Percentiles rank a stretch among this genome's conserved stretches.
These are phyloP conservation scores for Prototheca cutis DNA, from an alignment of 163 green algal genomes.

Conservation along the genomic window DNA sequence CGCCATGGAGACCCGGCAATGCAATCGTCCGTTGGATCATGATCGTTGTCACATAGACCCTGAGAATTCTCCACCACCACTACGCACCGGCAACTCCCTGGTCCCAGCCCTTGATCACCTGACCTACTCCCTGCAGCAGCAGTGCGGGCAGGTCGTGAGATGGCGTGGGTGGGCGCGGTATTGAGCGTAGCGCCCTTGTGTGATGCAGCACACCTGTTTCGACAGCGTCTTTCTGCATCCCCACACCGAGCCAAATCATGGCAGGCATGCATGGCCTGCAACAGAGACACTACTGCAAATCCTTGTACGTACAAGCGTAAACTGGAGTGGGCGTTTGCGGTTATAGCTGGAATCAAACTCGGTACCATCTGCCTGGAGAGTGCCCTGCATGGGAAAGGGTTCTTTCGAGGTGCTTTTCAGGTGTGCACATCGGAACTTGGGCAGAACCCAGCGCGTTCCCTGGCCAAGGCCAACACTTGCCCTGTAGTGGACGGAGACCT, in stretches of 20 bases:
- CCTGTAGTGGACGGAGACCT: conserved; percentile 23
- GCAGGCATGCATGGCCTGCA: background rate
- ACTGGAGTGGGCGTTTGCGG: conserved; percentile 54
- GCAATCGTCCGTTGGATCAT: background rate
- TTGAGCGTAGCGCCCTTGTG: background rate
- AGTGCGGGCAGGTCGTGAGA: no score
- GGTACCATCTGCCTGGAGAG: conserved; percentile 43
- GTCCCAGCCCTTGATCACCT: conserved; percentile 68
- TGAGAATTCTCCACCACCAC: no score
- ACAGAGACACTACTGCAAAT: background rate
- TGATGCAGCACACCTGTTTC: background rate
- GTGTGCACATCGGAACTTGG: background rate
- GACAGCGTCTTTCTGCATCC: no score
- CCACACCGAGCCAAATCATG: no score
- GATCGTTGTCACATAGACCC: no score
- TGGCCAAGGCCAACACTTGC: no score
- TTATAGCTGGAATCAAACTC: conserved; percentile 64
- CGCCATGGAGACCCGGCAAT: background rate
- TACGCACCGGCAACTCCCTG: conserved; percentile 38
- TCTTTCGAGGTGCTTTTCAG: no score
- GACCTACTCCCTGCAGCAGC: background rate
- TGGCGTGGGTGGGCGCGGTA: no score
- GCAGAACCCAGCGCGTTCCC: no score
- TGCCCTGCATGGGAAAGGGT: conserved; percentile 22
- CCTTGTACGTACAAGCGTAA: conserved; percentile 35